Percentiles rank a stretch among this genome's conserved stretches.
Evolutionary conservation across 208 protist genomes (phyloP).

Genomic region (Leishmania turanica): DNA sequence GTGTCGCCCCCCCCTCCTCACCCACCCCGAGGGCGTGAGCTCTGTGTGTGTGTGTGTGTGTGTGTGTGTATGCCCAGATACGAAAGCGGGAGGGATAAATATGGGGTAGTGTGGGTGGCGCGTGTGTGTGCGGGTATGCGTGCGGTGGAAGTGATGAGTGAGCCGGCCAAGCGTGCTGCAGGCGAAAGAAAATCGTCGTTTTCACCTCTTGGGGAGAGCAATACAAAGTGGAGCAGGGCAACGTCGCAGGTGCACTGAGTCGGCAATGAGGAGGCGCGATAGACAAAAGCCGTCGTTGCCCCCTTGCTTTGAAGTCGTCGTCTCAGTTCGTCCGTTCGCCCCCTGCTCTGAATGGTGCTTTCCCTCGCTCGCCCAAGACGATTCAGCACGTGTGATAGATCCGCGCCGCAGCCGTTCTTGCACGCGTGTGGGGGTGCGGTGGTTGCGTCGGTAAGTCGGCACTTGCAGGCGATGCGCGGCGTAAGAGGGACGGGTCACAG

Average conservation of each 20-base stretch:
- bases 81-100: not conserved
- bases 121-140: not conserved
- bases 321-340: not conserved
- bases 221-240: not conserved
- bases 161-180: not conserved
- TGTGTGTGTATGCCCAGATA: not conserved
- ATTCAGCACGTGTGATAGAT: not conserved
- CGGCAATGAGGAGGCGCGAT: not conserved
- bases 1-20: not conserved
- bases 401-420: not conserved
- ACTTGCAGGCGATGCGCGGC: not conserved
- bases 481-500: not conserved
- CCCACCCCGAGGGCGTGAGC: too few relatives aligned
- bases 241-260: not conserved
- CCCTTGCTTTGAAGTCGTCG: not conserved
- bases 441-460: not conserved
- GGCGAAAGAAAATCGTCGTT: not conserved
- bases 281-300: not conserved
- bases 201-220: not conserved
- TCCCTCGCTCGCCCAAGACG: not conserved
- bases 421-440: not conserved
- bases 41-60: too few relatives aligned
- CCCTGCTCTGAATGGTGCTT: not conserved
- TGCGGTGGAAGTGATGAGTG: not conserved
- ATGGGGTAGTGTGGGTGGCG: too few relatives aligned